A percentile compares a stretch with the other conserved stretches of the same genome.
These are phyloP conservation scores for Exidia glandulosa DNA, from an alignment of 768 basidiomycete genomes.

Conservation along the genomic window DNA sequence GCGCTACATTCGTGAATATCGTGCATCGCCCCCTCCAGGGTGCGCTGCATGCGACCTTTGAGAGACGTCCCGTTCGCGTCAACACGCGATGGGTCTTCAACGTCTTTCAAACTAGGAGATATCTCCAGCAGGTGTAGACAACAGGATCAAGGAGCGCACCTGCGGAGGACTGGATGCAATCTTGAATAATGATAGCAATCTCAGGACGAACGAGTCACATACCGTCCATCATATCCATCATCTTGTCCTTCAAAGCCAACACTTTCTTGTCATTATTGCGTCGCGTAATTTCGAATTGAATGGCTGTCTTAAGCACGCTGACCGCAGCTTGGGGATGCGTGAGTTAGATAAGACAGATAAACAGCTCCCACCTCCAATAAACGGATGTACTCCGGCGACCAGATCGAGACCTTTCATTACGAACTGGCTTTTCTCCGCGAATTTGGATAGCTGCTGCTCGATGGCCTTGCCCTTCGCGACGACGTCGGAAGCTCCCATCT, in stretches of 20 bases:
- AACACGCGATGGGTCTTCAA: constrained; percentile 15
- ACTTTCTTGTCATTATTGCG: constrained; percentile 1
- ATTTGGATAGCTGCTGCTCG: not conserved
- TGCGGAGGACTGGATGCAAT: not conserved
- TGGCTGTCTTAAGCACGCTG: not conserved
- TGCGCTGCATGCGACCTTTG: constrained; percentile 19
- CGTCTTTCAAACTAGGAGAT: constrained; percentile 17
- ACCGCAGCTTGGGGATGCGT: not conserved
- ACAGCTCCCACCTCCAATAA: not conserved
- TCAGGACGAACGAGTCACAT: not conserved
- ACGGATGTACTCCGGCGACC: constrained; percentile 2
- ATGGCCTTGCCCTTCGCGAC: not conserved
- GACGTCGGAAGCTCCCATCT: not conserved
- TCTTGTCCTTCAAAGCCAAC: not conserved
- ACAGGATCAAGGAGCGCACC: not conserved
- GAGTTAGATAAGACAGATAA: no score
- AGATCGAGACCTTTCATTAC: not conserved
- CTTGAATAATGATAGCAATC: not conserved
- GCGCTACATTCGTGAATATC: constrained; percentile 35
- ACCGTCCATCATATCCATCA: constrained; percentile 2
- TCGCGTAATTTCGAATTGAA: not conserved
- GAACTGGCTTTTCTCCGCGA: not conserved
- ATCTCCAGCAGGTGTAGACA: not conserved
- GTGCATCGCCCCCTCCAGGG: constrained; percentile 21
- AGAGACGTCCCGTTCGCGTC: constrained; percentile 26